Evolutionary conservation across 805 yeast species (phyloP), one percentile per base, ranked within the genome.

Genomic region (Starmera dryadoides): DNA sequence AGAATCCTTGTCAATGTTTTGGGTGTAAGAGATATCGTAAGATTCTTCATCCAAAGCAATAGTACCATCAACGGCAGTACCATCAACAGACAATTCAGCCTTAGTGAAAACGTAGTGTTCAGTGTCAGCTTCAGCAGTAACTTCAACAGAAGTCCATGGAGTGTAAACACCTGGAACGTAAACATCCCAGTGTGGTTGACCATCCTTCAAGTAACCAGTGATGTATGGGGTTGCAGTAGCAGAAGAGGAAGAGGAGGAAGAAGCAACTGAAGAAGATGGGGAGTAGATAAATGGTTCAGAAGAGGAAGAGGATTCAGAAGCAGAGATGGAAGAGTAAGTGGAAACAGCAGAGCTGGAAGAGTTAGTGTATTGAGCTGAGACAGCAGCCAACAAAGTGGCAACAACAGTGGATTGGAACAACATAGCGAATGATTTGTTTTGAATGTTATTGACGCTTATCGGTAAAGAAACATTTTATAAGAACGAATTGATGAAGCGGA

Each of bases 131-230:
- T 48, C 45, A 17, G 44, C 55, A 34, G 42, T 5, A 18, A 49
- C 42, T 22, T 43, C 46, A 41, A 52, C 43, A 6, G 37, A 37
- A 19, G 48, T 44, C 48, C 48, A 48, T 43, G 52, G 50, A 35
- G 48, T 47, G 29, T 35, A 42, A 15, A 35, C 22, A 40, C 48
- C 55, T 50, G 56, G 56, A 34, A 50, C 37, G 35, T 29, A 33
- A 29, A 50, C 34, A 29, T 52, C 51, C 46, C 46, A 52, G 35
- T 47, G 47, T 50, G 56, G 56, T 45, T 49, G 49, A 39, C 55
- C 56, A 21, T 41, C 43, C 28, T n/a, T 21, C 26, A 50, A 35
- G 48, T 42, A 47, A 47, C 56, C 56, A 28, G 50, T 43, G 35
- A 50, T 45, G 49, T 46, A 52, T 44, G 53, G 51, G 15, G 42